Percentiles rank a stretch among this genome's conserved stretches.
phyloP scores from a whole-genome alignment of 805 yeast genomes.

The Suhomyces sp. region DNA sequence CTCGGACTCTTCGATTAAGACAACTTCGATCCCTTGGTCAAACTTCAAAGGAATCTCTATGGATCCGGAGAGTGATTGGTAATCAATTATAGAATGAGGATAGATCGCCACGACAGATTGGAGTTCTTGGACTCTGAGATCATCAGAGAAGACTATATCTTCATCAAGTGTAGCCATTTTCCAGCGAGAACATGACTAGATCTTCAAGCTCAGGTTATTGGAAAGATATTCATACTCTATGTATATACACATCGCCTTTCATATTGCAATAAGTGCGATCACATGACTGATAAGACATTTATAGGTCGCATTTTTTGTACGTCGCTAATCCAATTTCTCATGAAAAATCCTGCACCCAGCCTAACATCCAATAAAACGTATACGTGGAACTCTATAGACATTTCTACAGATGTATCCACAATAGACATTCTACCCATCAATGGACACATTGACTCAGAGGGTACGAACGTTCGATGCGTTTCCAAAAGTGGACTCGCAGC shows the following conservation, averaged over 20 bases:
- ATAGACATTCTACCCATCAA: slow-evolving; percentile 10
- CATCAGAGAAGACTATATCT: slow-evolving; percentile 16
- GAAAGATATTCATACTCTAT: too few species aligned
- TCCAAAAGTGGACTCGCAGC: slow-evolving; percentile 48
- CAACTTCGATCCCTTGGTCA: slow-evolving; percentile 17
- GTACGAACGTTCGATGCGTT: slow-evolving; percentile 50
- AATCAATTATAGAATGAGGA: slow-evolving; percentile 29
- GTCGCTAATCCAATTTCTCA: too few species aligned
- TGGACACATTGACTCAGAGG: slow-evolving; percentile 36
- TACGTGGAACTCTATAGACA: too few species aligned
- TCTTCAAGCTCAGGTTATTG: too few species aligned
- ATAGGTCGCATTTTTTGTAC: too few species aligned
- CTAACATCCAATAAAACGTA: too few species aligned
- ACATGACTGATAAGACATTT: too few species aligned
- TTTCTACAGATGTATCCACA: too few species aligned
- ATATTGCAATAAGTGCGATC: not conserved
- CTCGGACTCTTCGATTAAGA: slow-evolving; percentile 4
- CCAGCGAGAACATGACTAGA: not conserved
- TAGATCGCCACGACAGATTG: slow-evolving; percentile 41
- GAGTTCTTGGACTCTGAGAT: slow-evolving; percentile 36
- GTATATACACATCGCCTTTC: too few species aligned
- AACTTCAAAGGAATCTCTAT: slow-evolving; percentile 26
- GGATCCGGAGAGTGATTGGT: slow-evolving; percentile 17
- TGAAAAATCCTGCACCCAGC: too few species aligned
- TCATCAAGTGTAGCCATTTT: not conserved